Evolutionary conservation across 1,284 basidiomycete species (phyloP).

Genomic region (Leccinum holopus): DNA sequence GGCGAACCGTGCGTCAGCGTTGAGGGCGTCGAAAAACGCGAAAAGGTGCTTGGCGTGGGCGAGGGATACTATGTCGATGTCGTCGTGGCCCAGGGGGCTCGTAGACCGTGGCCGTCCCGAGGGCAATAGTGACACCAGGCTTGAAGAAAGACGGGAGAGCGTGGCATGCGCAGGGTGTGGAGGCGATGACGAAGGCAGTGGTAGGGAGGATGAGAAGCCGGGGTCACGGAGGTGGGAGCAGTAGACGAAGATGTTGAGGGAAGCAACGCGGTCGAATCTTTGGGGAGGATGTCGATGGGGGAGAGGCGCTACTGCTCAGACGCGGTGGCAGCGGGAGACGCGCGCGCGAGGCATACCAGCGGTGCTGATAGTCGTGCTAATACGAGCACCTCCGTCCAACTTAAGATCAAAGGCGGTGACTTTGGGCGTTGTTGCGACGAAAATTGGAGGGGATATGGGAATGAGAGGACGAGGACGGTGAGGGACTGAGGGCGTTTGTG

Average conservation of each 20-base stretch:
- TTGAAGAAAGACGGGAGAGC: constrained; percentile 32
- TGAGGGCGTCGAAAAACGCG: constrained; percentile 5
- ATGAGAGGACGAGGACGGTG: no score
- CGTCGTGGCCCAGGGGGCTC: neutral
- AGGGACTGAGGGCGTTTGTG: no score
- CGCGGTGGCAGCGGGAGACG: constrained; percentile 26
- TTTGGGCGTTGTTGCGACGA: no score
- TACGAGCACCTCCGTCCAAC: no score
- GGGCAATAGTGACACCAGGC: constrained; percentile 29
- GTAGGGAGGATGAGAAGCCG: neutral
- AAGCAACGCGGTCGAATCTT: constrained; percentile 11
- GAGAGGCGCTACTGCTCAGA: constrained; percentile 23
- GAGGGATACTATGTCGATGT: neutral
- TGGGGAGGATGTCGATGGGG: constrained; percentile 21
- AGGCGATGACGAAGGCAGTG: neutral
- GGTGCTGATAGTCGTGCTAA: no score
- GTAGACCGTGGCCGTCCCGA: constrained; percentile 17
- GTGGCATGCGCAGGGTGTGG: constrained; percentile 23
- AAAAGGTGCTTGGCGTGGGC: constrained; percentile 5
- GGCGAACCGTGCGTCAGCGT: constrained; percentile 50
- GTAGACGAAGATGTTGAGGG: neutral
- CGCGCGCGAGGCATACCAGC: neutral
- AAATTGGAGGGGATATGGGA: no score
- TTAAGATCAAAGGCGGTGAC: no score
- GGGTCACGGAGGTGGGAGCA: neutral